Base-by-base conservation (phyloP, 495 filamentous ascomycete species). In the Talaromyces adpressus region DNA sequence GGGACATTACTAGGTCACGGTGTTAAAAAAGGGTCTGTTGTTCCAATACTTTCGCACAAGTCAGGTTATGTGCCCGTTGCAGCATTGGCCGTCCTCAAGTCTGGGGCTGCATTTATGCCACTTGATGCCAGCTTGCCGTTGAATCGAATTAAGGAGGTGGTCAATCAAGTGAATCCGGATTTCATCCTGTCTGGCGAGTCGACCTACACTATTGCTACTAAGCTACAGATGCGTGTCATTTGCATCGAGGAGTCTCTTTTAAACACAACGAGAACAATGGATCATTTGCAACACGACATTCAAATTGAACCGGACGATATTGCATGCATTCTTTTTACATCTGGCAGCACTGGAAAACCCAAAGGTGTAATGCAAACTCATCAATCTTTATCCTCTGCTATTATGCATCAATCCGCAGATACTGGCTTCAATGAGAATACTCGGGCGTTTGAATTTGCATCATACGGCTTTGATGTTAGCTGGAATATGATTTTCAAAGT, bases 391-490 rank as follows among this genome's bases (percentile, higher is more conserved):
- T 60, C 59, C 1, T 64, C 66, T 1, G 63, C 65, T 29, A 63
- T 64, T 1, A 41, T 54, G 2, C 69, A 73, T 11, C 79, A 83
- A 51, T 75, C 74, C 0, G 65, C 73, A 0, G 73, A 25, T 27
- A 53, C 29, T 6, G 41, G 23, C 8, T 52, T 62, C 11, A 34
- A 6, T n/a, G 41, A 64, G 6, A 45, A 68, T 3, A 80, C 81
- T n/a, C 74, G 85, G 11, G 80, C 85, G 18, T 79, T 89, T 67
- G 85, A 89, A 59, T 79, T 85, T 53, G 81, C 85, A 1, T 81
- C 85, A 23, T 86, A 83, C 69, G 79, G 82, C 8, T 85, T 86
- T 61, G 85, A 88, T 65, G 76, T 82, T 20, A 79, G 80, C 51
- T 75, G 88, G 23, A 68, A 75, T 12, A 85, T 89, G 61, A 80